phyloP scores from a whole-genome alignment of 2,329 filamentous ascomycete genomes.

The Paecilomyces sp. region DNA sequence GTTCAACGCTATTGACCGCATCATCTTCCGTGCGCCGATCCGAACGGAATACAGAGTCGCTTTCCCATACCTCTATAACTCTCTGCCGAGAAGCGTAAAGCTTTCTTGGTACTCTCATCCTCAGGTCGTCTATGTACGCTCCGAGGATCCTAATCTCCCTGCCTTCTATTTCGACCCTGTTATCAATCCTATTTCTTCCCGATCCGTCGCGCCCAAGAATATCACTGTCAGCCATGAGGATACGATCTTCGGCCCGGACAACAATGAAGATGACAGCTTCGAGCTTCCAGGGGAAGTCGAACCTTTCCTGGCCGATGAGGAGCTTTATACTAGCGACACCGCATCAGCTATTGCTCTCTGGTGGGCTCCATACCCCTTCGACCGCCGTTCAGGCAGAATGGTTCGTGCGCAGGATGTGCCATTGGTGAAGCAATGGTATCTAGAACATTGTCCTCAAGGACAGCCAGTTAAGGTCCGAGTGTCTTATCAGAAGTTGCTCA shows the following conservation, averaged over 20 bases:
- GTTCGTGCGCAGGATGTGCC: constrained; percentile 95
- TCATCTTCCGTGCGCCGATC: constrained; percentile 94
- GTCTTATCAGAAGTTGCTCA: constrained; percentile 95
- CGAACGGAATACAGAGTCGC: constrained; percentile 93
- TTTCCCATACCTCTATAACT: constrained; percentile 94
- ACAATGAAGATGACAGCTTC: constrained; percentile 78
- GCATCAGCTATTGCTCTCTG: constrained; percentile 86
- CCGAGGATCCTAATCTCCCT: constrained; percentile 81
- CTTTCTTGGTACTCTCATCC: constrained; percentile 91
- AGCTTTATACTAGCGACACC: constrained; percentile 82
- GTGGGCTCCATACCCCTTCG: constrained; percentile 97
- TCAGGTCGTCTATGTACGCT: constrained; percentile 81
- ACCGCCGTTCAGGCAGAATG: constrained; percentile 90
- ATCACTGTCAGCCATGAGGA: constrained; percentile 89
- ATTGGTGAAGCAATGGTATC: constrained; percentile 95
- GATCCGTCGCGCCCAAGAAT: constrained; percentile 90
- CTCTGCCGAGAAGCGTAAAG: constrained; percentile 86
- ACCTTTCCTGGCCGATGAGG: constrained; percentile 84
- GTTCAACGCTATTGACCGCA: constrained; percentile 98
- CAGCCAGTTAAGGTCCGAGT: constrained; percentile 96
- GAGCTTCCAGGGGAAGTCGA: constrained; percentile 71
- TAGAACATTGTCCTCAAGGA: constrained; percentile 85
- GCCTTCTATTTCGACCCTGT: constrained; percentile 98
- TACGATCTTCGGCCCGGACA: constrained; percentile 77
- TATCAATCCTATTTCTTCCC: constrained; percentile 95